Evolutionary conservation across 2,329 filamentous ascomycete species (phyloP).

Genomic region (Fusarium dimerum): DNA sequence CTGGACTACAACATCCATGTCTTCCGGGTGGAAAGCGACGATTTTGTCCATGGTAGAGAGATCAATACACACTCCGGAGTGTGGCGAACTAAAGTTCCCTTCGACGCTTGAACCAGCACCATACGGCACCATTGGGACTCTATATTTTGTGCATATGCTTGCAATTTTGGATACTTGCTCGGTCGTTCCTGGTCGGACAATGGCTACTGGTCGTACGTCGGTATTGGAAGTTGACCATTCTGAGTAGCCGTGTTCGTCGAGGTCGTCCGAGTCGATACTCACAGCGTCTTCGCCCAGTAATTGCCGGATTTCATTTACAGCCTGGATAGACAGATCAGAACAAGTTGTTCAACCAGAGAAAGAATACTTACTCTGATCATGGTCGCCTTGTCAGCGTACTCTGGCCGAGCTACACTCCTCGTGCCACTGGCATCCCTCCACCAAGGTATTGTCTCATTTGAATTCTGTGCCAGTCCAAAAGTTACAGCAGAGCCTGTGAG

Average conservation of each 20-base stretch:
- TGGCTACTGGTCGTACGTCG: constrained; percentile 61
- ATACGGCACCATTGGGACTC: constrained; percentile 72
- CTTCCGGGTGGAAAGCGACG: constrained; percentile 63
- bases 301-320: background rate
- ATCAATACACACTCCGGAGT: constrained; percentile 70
- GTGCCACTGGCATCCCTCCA: constrained; percentile 8
- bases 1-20: constrained; percentile 72
- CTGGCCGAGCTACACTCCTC: background rate
- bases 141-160: constrained; percentile 60
- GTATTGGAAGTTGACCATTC: constrained; percentile 73
- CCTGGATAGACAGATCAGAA: background rate
- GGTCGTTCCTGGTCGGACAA: constrained; percentile 65
- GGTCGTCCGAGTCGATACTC: constrained; percentile 63
- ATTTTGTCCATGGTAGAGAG: constrained; percentile 68
- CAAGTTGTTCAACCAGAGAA: background rate
- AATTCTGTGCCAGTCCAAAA: background rate
- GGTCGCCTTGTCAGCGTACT: constrained; percentile 25
- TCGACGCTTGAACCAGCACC: constrained; percentile 74
- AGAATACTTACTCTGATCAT: constrained; percentile 20
- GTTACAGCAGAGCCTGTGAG: background rate
- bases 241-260: constrained; percentile 66
- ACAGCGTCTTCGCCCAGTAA: constrained; percentile 47
- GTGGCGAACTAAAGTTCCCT: constrained; percentile 68
- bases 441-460: constrained; percentile 2
- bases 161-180: constrained; percentile 66